Evolutionary conservation across 1,139 yeast species (phyloP).

Genomic region (Sugiyamaella japonica): DNA sequence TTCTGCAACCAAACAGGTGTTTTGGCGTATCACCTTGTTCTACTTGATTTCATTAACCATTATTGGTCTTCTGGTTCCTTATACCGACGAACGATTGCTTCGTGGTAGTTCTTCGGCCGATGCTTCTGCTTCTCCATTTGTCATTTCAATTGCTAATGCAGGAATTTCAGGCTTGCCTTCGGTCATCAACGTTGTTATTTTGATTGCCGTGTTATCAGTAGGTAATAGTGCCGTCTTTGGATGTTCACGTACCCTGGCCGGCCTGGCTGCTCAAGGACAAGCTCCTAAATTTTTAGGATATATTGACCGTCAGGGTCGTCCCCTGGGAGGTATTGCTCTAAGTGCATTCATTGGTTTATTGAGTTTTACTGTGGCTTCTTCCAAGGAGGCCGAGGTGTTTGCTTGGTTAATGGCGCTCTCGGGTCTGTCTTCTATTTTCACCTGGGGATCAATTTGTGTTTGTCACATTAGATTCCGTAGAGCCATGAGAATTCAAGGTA

Average conservation of each 20-base stretch:
- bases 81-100: constrained; percentile 50
- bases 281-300: constrained; percentile 75
- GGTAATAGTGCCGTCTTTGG: constrained; percentile 79
- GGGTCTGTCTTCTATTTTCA: constrained; percentile 78
- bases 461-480: constrained; percentile 78
- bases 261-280: constrained; percentile 77
- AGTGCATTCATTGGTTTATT: constrained; percentile 64
- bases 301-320: constrained; percentile 74
- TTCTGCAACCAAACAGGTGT: constrained; percentile 67
- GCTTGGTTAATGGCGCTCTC: constrained; percentile 81
- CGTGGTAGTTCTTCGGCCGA: constrained; percentile 46
- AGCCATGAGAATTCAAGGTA: constrained; percentile 67
- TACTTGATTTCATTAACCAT: constrained; percentile 60
- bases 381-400: constrained; percentile 65
- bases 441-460: constrained; percentile 78
- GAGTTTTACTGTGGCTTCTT: constrained; percentile 67
- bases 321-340: constrained; percentile 61
- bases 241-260: constrained; percentile 77
- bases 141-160: constrained; percentile 60
- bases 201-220: constrained; percentile 66
- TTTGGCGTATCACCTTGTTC: constrained; percentile 68
- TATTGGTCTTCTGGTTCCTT: constrained; percentile 66
- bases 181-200: constrained; percentile 69
- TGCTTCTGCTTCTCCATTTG: constrained; percentile 70
- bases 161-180: constrained; percentile 64